phyloP scores from a whole-genome alignment of 148 eudicot genomes.

The Pouteria glomerata region DNA sequence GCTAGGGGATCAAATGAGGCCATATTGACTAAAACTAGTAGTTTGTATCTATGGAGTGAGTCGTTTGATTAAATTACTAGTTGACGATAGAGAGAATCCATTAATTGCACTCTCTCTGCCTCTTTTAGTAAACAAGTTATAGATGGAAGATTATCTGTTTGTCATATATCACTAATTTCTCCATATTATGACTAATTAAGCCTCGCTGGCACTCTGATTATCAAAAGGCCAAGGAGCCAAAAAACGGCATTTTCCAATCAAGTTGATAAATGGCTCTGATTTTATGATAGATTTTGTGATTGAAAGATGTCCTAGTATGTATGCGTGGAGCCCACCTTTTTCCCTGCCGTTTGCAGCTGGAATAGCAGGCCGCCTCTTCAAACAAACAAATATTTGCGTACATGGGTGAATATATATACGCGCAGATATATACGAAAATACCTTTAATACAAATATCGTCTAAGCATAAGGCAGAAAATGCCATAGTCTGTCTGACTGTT shows the following conservation, averaged over 20 bases:
- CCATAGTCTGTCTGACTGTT: conserved; percentile 53
- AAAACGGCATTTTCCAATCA: background rate
- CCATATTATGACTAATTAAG: too few species aligned
- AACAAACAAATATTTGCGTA: background rate
- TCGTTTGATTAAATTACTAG: too few species aligned
- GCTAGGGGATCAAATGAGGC: too few species aligned
- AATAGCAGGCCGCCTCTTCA: background rate
- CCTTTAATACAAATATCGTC: conserved; percentile 16
- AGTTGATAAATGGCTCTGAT: background rate
- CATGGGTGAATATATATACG: background rate
- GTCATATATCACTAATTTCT: too few species aligned
- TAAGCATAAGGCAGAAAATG: conserved; percentile 23
- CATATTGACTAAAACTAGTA: too few species aligned
- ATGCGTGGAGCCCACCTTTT: conserved; percentile 7
- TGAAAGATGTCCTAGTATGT: background rate
- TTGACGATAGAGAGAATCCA: too few species aligned
- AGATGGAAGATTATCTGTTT: too few species aligned
- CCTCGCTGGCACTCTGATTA: too few species aligned
- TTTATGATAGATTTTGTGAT: background rate
- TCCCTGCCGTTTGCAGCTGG: background rate
- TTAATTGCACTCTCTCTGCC: too few species aligned
- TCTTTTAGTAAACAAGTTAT: too few species aligned
- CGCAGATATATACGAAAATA: background rate
- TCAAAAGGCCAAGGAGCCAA: too few species aligned
- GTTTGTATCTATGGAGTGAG: too few species aligned